Conservation (phyloP, 805 yeast species). For the Saturnispora saitoi region DNA sequence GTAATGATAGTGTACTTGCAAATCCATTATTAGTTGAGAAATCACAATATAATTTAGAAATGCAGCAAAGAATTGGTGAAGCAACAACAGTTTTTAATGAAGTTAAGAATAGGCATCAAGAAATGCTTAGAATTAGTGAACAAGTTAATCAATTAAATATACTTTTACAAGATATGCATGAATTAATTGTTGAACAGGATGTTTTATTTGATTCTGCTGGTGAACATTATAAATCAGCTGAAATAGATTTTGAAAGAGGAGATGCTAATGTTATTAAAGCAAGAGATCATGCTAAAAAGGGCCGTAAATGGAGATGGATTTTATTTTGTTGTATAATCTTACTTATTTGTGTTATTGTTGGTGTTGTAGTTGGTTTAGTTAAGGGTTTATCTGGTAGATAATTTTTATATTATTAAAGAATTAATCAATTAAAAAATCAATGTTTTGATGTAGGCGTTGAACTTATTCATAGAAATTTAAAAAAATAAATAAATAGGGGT, state of each 20-base stretch:
- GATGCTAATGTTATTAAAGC: conserved; percentile 85
- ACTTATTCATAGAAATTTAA: no score
- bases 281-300: conserved; percentile 68
- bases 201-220: conserved; percentile 71
- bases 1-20: conserved; percentile 77
- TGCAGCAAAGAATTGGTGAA: conserved; percentile 60
- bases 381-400: conserved; percentile 12
- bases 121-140: conserved; percentile 79
- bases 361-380: conserved; percentile 48
- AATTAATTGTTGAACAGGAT: conserved; percentile 87
- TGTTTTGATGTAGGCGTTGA: no score
- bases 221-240: conserved; percentile 68
- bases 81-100: conserved; percentile 85
- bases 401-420: neutral
- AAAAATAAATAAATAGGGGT: no score
- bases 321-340: conserved; percentile 47
- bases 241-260: conserved; percentile 81
- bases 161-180: conserved; percentile 88
- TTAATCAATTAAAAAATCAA: no score
- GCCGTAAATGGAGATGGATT: conserved; percentile 81
- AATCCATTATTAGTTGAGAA: conserved; percentile 66
- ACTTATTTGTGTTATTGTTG: conserved; percentile 36
- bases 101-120: conserved; percentile 86
- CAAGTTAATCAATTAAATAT: conserved; percentile 89
- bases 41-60: conserved; percentile 10